Percentiles rank a stretch among this genome's conserved stretches.
These are phyloP conservation scores for Sanguinoderma infundibulare DNA, from an alignment of 1,284 basidiomycete species.

Conservation along the genomic window DNA sequence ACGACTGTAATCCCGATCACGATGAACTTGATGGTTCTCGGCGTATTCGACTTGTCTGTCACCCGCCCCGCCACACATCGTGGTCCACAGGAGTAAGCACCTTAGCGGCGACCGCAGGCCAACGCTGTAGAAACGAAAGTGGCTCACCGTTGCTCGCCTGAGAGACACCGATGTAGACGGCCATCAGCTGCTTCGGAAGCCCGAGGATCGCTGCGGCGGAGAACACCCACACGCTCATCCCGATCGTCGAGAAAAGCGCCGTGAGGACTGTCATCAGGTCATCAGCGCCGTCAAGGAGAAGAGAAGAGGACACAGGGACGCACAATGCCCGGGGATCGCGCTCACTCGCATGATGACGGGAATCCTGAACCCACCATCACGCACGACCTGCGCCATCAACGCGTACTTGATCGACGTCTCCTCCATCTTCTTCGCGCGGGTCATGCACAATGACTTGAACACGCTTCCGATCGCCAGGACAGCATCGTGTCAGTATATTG, in stretches of 20 bases:
- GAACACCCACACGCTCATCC: slow-evolving; percentile 76
- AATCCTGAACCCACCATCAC: slow-evolving; percentile 80
- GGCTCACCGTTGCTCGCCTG: slow-evolving; percentile 26
- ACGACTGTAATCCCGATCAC: slow-evolving; percentile 67
- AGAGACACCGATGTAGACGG: slow-evolving; percentile 75
- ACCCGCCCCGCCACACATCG: not conserved
- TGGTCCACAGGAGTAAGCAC: no score
- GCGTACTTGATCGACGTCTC: slow-evolving; percentile 73
- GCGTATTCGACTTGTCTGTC: not conserved
- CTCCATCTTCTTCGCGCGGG: slow-evolving; percentile 75
- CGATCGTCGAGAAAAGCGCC: slow-evolving; percentile 80
- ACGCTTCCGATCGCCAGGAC: slow-evolving; percentile 56
- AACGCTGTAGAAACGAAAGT: no score
- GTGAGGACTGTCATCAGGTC: slow-evolving; percentile 53
- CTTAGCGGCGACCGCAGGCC: no score
- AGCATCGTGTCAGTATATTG: slow-evolving; percentile 33
- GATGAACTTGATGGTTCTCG: slow-evolving; percentile 56
- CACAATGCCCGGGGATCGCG: slow-evolving; percentile 81
- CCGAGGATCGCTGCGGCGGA: slow-evolving; percentile 72
- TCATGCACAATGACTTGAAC: slow-evolving; percentile 65
- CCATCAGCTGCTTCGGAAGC: slow-evolving; percentile 77
- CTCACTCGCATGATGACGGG: slow-evolving; percentile 74
- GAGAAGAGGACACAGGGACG: no score
- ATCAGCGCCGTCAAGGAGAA: not conserved
- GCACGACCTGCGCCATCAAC: slow-evolving; percentile 75